Evolutionary conservation across 1,139 yeast genomes (phyloP).

Genomic region (Waltiozyma sp.): DNA sequence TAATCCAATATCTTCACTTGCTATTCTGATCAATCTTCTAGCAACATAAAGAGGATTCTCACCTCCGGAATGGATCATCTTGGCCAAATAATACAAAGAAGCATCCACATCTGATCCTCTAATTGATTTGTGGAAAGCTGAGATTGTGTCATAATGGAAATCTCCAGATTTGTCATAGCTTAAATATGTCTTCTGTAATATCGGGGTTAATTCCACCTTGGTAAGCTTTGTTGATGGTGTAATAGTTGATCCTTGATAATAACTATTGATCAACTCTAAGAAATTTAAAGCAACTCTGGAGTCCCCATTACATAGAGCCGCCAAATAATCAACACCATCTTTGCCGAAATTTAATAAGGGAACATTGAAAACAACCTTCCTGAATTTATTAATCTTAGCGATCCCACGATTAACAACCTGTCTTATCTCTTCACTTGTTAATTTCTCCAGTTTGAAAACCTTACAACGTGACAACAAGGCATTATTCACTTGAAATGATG

Average conservation of each 20-base stretch:
- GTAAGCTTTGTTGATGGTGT: constrained; percentile 3
- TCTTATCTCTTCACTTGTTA: constrained; percentile 42
- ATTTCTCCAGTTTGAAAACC: constrained; percentile 68
- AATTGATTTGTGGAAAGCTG: constrained; percentile 86
- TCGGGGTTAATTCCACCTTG: constrained; percentile 27
- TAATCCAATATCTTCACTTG: constrained; percentile 83
- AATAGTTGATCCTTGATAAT: constrained; percentile 28
- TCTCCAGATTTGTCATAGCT: constrained; percentile 85
- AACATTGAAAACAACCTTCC: constrained; percentile 29
- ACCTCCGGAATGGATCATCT: constrained; percentile 76
- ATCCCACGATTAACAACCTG: constrained; percentile 55
- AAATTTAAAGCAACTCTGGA: constrained; percentile 75
- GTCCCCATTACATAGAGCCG: constrained; percentile 79
- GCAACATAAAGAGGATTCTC: constrained; percentile 92
- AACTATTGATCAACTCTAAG: constrained; percentile 35
- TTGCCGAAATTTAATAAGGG: constrained; percentile 39
- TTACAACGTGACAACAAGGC: constrained; percentile 85
- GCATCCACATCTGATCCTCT: constrained; percentile 89
- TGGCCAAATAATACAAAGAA: constrained; percentile 70
- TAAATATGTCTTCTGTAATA: constrained; percentile 42
- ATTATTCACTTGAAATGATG: constrained; percentile 80
- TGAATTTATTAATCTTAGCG: constrained; percentile 44
- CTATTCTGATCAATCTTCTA: constrained; percentile 83
- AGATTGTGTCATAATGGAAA: constrained; percentile 85
- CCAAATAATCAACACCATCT: constrained; percentile 58